A percentile compares a stretch with the other conserved stretches of the same genome.
These are phyloP conservation scores for Tetragonia tetragonoides DNA, from an alignment of 148 eudicot species.

Conservation along the genomic window DNA sequence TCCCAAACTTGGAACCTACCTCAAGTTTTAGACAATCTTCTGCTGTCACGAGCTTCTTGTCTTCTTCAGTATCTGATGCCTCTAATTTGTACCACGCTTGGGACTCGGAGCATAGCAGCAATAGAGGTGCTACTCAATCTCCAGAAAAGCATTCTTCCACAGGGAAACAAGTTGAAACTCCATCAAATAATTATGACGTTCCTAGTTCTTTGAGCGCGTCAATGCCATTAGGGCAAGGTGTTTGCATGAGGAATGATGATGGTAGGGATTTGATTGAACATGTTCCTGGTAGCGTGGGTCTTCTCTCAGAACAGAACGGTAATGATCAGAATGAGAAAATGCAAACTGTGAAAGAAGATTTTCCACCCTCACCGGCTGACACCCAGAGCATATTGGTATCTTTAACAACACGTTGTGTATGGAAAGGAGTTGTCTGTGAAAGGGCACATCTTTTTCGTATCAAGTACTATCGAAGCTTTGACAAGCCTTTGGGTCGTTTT, in stretches of 20 bases:
- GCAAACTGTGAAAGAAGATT: conserved; percentile 55
- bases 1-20: conserved; percentile 13
- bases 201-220: conserved; percentile 29
- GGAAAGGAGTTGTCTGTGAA: conserved; percentile 96
- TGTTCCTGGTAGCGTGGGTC: conserved; percentile 19
- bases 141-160: conserved; percentile 30
- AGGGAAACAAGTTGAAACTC: conserved; percentile 23
- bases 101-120: conserved; percentile 27
- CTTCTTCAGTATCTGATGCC: conserved; percentile 25
- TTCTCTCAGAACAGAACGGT: conserved; percentile 36
- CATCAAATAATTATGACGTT: conserved; percentile 21
- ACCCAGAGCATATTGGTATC: conserved; percentile 90
- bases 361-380: conserved; percentile 80
- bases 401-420: conserved; percentile 79
- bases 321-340: conserved; percentile 37
- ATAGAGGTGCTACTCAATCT: conserved; percentile 13
- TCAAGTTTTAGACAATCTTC: conserved; percentile 16
- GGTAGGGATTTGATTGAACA: conserved; percentile 22
- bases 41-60: conserved; percentile 12
- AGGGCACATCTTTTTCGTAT: conserved; percentile 92
- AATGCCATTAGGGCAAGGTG: conserved; percentile 16
- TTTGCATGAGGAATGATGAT: conserved; percentile 17
- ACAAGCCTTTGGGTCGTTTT: conserved; percentile 94
- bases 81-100: conserved; percentile 27
- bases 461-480: conserved; percentile 86